These are phyloP conservation scores for Brassica juncea DNA, from an alignment of 345 rosid genomes.

Conservation along the genomic window DNA sequence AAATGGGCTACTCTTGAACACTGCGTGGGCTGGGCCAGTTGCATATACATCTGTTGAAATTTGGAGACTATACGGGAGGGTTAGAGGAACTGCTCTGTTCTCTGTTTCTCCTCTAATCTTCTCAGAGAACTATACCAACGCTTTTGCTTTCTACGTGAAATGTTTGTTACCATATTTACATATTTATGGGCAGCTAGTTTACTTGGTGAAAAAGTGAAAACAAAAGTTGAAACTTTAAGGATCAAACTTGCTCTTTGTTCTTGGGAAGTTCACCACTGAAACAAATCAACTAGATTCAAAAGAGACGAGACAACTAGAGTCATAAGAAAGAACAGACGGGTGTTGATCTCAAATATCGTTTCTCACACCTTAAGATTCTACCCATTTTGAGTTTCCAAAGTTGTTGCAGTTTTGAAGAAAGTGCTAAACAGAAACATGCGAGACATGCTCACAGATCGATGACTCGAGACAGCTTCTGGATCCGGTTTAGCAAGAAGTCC, in stretches of 20 bases:
- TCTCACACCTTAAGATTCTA: slow-evolving; percentile 17
- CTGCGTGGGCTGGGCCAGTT: no score
- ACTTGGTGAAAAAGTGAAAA: not conserved
- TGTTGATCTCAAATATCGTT: slow-evolving; percentile 19
- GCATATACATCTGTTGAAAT: no score
- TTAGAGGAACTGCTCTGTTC: not conserved
- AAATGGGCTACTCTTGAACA: no score
- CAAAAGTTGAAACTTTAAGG: not conserved
- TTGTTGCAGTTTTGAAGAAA: slow-evolving; percentile 16
- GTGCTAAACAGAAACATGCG: slow-evolving; percentile 14
- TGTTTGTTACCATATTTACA: not conserved
- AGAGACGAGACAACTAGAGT: slow-evolving; percentile 4
- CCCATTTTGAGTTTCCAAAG: not conserved
- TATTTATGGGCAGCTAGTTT: not conserved
- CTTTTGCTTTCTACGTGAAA: slow-evolving; percentile 24
- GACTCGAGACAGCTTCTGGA: slow-evolving; percentile 97
- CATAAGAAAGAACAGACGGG: not conserved
- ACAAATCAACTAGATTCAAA: slow-evolving; percentile 20
- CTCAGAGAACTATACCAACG: slow-evolving; percentile 14
- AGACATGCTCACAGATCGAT: slow-evolving; percentile 71
- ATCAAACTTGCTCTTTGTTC: slow-evolving; percentile 22
- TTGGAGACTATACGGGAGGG: not conserved
- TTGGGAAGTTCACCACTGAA: slow-evolving; percentile 13
- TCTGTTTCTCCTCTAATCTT: not conserved
- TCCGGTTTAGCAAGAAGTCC: slow-evolving; percentile 89